A percentile compares a stretch with the other conserved stretches of the same genome.
Evolutionary conservation across 176 grass and related monocot species (phyloP).

Genomic region (Lolium rigidum): DNA sequence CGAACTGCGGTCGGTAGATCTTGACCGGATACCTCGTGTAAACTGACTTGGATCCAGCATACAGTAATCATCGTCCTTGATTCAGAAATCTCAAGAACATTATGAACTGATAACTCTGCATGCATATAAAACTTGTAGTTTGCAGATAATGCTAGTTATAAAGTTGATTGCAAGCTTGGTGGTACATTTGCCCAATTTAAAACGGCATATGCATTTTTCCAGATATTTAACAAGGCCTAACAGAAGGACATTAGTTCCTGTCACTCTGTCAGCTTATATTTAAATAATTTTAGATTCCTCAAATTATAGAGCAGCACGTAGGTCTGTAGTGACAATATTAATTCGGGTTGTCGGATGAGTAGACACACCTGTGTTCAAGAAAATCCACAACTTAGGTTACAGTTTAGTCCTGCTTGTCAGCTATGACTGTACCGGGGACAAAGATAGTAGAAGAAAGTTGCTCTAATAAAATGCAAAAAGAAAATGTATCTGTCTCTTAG

Average conservation of each 20-base stretch:
- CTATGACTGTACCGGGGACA: background rate
- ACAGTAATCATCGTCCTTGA: background rate
- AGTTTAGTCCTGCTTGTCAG: background rate
- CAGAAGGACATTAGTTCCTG: background rate
- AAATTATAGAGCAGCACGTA: background rate
- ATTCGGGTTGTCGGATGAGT: background rate
- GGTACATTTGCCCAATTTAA: background rate
- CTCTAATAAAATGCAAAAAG: background rate
- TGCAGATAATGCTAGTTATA: background rate
- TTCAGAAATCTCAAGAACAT: background rate
- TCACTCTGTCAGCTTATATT: background rate
- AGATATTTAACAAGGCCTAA: background rate
- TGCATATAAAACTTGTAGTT: background rate
- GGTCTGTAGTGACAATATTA: background rate
- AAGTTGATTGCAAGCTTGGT: background rate
- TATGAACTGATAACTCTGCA: background rate
- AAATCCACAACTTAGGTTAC: background rate
- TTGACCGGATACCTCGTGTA: slow-evolving; percentile 37
- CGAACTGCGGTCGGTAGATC: slow-evolving; percentile 45
- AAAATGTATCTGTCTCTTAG: background rate
- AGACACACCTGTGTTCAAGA: background rate
- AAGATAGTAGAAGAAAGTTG: background rate
- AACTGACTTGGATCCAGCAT: slow-evolving; percentile 35
- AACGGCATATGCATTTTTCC: background rate
- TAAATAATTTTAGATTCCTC: background rate